Evolutionary conservation across 306 rosid species (phyloP), one percentile per base, ranked within the genome.

Genomic region (Vicia villosa): DNA sequence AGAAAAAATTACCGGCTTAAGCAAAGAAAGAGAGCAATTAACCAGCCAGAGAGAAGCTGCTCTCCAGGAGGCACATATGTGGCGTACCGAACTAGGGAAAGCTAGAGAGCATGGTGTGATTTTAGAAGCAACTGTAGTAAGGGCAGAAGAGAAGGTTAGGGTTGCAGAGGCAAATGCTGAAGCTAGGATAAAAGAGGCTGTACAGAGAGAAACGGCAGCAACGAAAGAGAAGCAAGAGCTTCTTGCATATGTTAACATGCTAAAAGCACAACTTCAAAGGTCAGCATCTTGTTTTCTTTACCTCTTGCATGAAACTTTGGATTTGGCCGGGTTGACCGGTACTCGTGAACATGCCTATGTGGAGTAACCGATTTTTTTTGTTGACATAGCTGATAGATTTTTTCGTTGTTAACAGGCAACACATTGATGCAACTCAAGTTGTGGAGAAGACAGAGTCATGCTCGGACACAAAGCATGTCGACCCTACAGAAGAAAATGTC

Each of bases 31-130:
- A 80, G 97, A 86, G 52, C 91, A 86, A 63, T 61, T 89, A 84
- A 73, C 65, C 68, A 86, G 75, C 82, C 97, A 87, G 83, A 87
- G 95, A 77, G 92, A 85, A 79, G 88, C 89, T 22, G 92, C 99
- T 42, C 69, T 75, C 74, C 86, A 82, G 80, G 99, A 95, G 86
- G 95, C 91, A 55, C 80, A 83, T 81, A 84, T 91, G 96, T 95
- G 99, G 99, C 96, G 97, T 37, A 77, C 95, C 12, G 97, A 95
- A 81, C 92, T 95, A 47, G 99, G 85, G 30, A 95, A 95, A 89
- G 96, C 97, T 72, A 87, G 99, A 78, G 99, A 95, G 63, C 90
- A 83, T 61, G 96, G 67, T 20, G 97, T 89, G 69, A 89, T 91
- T 70, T 83, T 82, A 77, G 99, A 95, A 89, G 99, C 89, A 58